Conservation (phyloP, 345 rosid genomes). For the Eucalyptus victrix region DNA sequence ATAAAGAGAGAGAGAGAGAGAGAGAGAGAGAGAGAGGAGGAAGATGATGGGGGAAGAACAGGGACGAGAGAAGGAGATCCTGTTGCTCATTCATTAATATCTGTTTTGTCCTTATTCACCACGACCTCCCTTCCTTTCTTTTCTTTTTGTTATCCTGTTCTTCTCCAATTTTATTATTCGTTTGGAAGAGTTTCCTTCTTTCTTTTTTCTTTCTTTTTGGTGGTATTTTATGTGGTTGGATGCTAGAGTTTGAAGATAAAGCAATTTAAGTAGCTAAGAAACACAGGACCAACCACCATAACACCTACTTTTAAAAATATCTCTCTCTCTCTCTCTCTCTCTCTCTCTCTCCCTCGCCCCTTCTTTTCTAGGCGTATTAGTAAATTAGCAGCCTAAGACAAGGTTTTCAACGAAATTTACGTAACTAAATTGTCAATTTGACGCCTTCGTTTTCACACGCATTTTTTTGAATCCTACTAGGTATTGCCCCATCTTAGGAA, state of each 20-base stretch:
- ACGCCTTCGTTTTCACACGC: neutral
- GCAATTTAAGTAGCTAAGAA: slow-evolving; percentile 34
- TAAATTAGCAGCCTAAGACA: neutral
- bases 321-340: neutral
- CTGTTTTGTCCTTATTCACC: neutral
- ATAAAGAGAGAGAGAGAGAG: neutral
- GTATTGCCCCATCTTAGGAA: neutral
- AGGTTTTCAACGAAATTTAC: neutral
- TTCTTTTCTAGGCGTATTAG: neutral
- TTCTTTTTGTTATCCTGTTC: slow-evolving; percentile 16
- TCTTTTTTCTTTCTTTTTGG: neutral
- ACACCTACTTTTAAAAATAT: slow-evolving; percentile 15
- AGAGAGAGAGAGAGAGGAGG: neutral
- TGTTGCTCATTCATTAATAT: neutral
- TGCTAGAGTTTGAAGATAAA: slow-evolving; percentile 37
- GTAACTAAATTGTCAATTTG: neutral
- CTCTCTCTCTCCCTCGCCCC: neutral
- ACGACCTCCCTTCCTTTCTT: neutral
- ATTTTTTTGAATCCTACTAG: neutral
- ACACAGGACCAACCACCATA: slow-evolving; percentile 33
- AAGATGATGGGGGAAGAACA: slow-evolving; percentile 19
- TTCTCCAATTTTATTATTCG: neutral
- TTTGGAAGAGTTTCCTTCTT: neutral
- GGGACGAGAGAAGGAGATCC: neutral
- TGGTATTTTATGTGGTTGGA: slow-evolving; percentile 30